Evolutionary conservation across 1,284 basidiomycete genomes (phyloP).

Genomic region (Pseudozyma thailandica): DNA sequence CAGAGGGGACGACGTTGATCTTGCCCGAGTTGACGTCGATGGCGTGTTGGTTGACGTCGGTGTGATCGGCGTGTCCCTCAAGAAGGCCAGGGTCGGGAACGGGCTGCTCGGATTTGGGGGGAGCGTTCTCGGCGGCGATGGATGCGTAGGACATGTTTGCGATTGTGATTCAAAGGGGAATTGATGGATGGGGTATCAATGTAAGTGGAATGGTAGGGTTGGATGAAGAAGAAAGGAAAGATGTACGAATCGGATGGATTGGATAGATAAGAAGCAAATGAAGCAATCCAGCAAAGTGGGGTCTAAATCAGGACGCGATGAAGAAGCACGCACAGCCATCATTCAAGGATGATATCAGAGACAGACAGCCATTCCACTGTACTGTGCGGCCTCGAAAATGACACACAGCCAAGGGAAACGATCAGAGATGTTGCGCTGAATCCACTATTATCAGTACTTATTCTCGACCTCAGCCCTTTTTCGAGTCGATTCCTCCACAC

Average conservation of each 20-base stretch:
- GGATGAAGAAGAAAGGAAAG: neutral
- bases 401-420: neutral
- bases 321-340: no score
- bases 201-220: neutral
- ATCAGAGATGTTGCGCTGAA: no score
- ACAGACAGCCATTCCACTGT: neutral
- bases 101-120: conserved; percentile 51
- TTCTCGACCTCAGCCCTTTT: no score
- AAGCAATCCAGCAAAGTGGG: no score
- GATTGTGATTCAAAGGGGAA: neutral
- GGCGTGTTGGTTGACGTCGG: conserved; percentile 11
- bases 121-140: conserved; percentile 53
- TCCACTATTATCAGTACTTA: no score
- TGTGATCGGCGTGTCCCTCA: conserved; percentile 33
- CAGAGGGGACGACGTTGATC: conserved; percentile 53
- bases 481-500: conserved; percentile 4
- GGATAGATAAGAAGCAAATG: neutral
- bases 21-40: conserved; percentile 55
- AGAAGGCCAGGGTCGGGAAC: conserved; percentile 46
- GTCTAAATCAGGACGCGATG: no score
- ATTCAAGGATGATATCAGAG: conserved; percentile 1
- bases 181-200: neutral
- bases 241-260: neutral
- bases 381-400: no score
- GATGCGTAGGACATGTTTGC: conserved; percentile 47